phyloP scores from a whole-genome alignment of 768 basidiomycete genomes.

The Lactarius hatsudake region DNA sequence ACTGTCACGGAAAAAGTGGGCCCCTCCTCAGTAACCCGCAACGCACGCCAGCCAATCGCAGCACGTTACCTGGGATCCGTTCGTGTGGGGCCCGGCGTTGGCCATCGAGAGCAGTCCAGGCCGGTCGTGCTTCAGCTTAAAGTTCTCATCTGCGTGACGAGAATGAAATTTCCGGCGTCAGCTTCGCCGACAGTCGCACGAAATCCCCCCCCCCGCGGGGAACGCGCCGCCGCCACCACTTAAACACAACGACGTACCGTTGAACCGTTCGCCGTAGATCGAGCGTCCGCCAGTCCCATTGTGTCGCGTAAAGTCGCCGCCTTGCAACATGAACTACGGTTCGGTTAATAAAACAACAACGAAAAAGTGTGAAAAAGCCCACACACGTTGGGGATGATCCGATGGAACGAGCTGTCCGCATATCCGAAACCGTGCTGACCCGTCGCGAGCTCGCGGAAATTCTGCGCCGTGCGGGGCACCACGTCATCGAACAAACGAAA shows the following conservation, averaged over 20 bases:
- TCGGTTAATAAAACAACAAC: not conserved
- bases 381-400: slow-evolving; percentile 42
- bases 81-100: slow-evolving; percentile 50
- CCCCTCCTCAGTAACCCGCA: not conserved
- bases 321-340: slow-evolving; percentile 39
- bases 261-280: slow-evolving; percentile 38
- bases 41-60: not conserved
- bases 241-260: slow-evolving; percentile 29
- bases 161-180: slow-evolving; percentile 1
- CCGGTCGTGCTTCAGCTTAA: slow-evolving; percentile 38
- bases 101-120: slow-evolving; percentile 48
- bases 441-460: slow-evolving; percentile 79
- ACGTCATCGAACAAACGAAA: slow-evolving; percentile 82
- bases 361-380: too few relatives aligned
- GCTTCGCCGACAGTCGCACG: not conserved
- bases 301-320: slow-evolving; percentile 40
- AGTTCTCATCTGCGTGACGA: slow-evolving; percentile 38
- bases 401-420: slow-evolving; percentile 63
- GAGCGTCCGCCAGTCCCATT: slow-evolving; percentile 41
- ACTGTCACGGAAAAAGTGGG: slow-evolving; percentile 28
- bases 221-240: not conserved
- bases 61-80: slow-evolving; percentile 44
- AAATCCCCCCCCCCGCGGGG: not conserved
- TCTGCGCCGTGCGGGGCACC: slow-evolving; percentile 76
- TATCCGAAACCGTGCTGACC: slow-evolving; percentile 72